Conservation (phyloP, 2,329 filamentous ascomycete species). For the Venturia oleaginea region DNA sequence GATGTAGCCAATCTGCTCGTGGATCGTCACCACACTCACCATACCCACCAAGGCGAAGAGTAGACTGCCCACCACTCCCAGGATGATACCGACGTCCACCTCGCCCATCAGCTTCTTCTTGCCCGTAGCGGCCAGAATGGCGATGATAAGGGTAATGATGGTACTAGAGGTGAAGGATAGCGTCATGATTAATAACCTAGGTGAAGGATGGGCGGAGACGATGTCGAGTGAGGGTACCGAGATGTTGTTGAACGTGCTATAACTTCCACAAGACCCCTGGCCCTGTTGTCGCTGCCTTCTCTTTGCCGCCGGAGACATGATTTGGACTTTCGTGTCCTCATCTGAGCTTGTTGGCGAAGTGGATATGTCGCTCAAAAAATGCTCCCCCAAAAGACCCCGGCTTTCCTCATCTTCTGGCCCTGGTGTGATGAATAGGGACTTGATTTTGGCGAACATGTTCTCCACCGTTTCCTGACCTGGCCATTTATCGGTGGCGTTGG, state of each 20-base stretch:
- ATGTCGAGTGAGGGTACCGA: conserved; percentile 13
- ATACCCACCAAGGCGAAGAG: conserved; percentile 55
- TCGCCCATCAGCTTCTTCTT: conserved; percentile 58
- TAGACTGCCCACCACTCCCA: conserved; percentile 59
- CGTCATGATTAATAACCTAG: conserved; percentile 22
- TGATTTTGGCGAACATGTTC: background rate
- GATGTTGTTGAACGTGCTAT: background rate
- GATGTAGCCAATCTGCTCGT: conserved; percentile 29
- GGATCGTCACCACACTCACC: conserved; percentile 45
- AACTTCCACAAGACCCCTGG: background rate
- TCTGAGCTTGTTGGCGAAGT: conserved; percentile 8
- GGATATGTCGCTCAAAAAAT: background rate
- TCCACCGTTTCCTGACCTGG: conserved; percentile 5
- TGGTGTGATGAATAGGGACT: background rate
- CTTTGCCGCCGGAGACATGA: background rate
- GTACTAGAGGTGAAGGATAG: conserved; percentile 48
- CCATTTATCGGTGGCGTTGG: conserved; percentile 40
- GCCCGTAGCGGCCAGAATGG: conserved; percentile 58
- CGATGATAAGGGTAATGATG: conserved; percentile 55
- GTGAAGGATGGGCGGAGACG: conserved; percentile 22
- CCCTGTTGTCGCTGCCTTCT: background rate
- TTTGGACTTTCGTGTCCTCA: background rate
- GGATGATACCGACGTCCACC: conserved; percentile 63
- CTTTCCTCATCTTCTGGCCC: background rate
- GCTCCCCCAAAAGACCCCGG: background rate